Evolutionary conservation across 225 moss, liverwort and hornwort species (phyloP).

Genomic region (Polytrichum commune): DNA sequence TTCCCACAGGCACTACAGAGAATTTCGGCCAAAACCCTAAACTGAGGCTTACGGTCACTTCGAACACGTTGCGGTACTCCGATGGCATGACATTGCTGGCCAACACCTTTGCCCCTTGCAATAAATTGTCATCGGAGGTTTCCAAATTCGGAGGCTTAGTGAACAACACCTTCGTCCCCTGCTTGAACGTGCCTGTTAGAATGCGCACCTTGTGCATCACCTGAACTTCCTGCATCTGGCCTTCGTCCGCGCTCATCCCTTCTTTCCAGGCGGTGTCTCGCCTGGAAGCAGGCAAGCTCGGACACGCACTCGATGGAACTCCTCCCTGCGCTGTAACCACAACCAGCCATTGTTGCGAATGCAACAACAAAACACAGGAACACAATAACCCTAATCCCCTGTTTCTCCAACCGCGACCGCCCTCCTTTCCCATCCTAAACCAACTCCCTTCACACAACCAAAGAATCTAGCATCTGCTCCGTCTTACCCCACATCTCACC

Average conservation of each 20-base stretch:
- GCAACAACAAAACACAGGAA: slow-evolving; percentile 1
- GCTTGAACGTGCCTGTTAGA: slow-evolving; percentile 31
- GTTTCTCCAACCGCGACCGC: neutral
- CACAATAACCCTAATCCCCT: neutral
- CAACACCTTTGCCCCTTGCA: slow-evolving; percentile 35
- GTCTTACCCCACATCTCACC: neutral
- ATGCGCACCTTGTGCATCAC: slow-evolving; percentile 40
- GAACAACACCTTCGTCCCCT: slow-evolving; percentile 32
- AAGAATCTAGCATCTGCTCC: neutral
- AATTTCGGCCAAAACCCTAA: slow-evolving; percentile 47
- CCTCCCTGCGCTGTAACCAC: neutral
- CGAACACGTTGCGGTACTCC: slow-evolving; percentile 26
- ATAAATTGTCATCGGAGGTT: neutral
- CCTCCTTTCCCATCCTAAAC: neutral
- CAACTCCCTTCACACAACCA: neutral
- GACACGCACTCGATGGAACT: slow-evolving; percentile 15
- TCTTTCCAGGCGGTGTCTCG: slow-evolving; percentile 37
- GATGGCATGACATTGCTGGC: slow-evolving; percentile 15
- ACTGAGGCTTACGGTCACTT: slow-evolving; percentile 18
- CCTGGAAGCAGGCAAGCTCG: slow-evolving; percentile 12
- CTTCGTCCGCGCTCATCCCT: neutral
- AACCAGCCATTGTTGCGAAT: neutral
- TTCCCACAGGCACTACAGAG: slow-evolving; percentile 4
- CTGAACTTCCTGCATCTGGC: slow-evolving; percentile 11
- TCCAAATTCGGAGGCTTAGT: slow-evolving; percentile 8